Evolutionary conservation across 2,329 filamentous ascomycete genomes (phyloP), one percentile per base, ranked within the genome.

Genomic region (Rachicladosporium sp.): DNA sequence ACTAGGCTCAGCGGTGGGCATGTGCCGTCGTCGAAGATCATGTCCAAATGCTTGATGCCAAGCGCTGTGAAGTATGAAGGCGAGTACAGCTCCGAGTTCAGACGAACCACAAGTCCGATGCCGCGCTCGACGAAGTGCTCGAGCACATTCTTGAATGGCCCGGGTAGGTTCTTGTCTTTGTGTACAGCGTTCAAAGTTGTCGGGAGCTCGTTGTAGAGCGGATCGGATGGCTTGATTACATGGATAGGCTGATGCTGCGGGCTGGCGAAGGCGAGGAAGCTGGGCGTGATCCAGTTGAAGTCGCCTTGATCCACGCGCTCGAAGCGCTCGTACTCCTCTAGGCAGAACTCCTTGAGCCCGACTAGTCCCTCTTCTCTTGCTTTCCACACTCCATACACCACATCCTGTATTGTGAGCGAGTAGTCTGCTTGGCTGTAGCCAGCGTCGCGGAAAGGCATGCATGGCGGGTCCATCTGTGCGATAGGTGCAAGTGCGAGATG

Each of bases 1-100:
- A 98, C 91, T n/a, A 88, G 80, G 11, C 76, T 76, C 38, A 98
- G 69, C 2, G 86, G 79, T 13, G 91, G 91, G 60, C 91, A 98
- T 3, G 91, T 98, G 48, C 91, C 91, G 53, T 98, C 91, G 55
- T 96, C 91, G 57, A 98, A 98, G 55, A 98, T 96, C 91, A 98
- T 98, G 65, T 98, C 91, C 31, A 96, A 71, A 59, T 98, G 91
- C 54, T 87, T 80, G 56, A 98, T 96, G 23, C 89, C 89, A 38
- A 98, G 71, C 3, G 88, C 85, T 47, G 89, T 91, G 61, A 98
- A 98, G 67, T 89, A 95, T n/a, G 87, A 88, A 1, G 91, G 84
- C 1, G 85, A 93, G 69, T 98, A 98, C 6, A 98, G 75, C 50
- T 88, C 83, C 0, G 88, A 96, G 68, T 98, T 98, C 47, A 98